phyloP scores from a whole-genome alignment of 2,329 filamentous ascomycete genomes.

The Microcera coccophila region DNA sequence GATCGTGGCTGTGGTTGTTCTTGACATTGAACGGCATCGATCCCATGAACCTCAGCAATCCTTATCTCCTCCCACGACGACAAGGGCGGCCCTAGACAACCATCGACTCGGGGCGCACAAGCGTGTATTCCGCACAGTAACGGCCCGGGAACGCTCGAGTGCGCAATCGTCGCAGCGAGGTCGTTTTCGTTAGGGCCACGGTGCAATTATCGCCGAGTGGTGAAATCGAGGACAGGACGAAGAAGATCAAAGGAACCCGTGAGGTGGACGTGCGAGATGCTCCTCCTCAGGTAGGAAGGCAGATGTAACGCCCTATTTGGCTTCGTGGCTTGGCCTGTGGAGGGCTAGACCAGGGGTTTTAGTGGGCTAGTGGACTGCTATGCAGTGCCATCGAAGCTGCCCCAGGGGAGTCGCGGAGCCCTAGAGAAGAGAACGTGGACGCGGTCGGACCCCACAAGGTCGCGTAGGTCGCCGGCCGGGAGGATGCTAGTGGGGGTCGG shows the following conservation, averaged over 20 bases:
- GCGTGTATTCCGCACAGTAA: background rate
- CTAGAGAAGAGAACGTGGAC: too few species aligned
- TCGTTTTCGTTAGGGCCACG: constrained; percentile 7
- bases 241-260: constrained; percentile 1
- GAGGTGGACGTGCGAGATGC: background rate
- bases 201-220: constrained; percentile 1
- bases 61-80: background rate
- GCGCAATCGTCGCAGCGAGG: background rate
- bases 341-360: too few species aligned
- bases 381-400: too few species aligned
- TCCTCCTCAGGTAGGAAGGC: background rate
- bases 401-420: too few species aligned
- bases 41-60: background rate
- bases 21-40: background rate
- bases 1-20: background rate
- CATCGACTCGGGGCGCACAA: background rate
- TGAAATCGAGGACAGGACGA: constrained; percentile 8
- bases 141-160: background rate
- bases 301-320: background rate
- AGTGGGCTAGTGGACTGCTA: too few species aligned
- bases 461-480: too few species aligned
- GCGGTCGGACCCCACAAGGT: too few species aligned
- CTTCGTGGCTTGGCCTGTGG: background rate
- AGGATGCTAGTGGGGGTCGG: too few species aligned
- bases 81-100: background rate